Conservation (phyloP, 2,329 filamentous ascomycete genomes). For the Colletotrichum liriopes region DNA sequence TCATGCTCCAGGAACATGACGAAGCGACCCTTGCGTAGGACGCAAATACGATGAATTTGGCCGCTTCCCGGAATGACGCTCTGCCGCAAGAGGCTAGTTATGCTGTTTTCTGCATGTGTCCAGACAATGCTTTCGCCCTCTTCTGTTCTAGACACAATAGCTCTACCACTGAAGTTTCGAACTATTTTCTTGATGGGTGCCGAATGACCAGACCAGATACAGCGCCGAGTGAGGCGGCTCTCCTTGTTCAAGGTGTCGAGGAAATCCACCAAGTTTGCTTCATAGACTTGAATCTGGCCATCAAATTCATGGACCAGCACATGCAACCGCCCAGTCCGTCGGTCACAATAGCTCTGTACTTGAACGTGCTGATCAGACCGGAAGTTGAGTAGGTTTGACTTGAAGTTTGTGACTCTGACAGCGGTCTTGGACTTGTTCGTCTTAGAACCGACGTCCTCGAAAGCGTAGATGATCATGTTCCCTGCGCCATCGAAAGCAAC, state of each 20-base stretch:
- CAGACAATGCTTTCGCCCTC: slow-evolving; percentile 87
- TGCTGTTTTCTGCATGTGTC: slow-evolving; percentile 74
- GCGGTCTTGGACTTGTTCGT: slow-evolving; percentile 76
- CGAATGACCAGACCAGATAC: slow-evolving; percentile 88
- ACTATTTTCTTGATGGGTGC: slow-evolving; percentile 87
- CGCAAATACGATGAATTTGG: slow-evolving; percentile 84
- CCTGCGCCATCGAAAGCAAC: slow-evolving; percentile 88
- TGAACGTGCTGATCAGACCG: slow-evolving; percentile 70
- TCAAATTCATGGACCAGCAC: slow-evolving; percentile 89
- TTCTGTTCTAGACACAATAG: slow-evolving; percentile 85
- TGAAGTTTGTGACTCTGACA: slow-evolving; percentile 89
- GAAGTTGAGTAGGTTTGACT: slow-evolving; percentile 68
- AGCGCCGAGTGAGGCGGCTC: slow-evolving; percentile 72
- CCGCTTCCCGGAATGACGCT: slow-evolving; percentile 78
- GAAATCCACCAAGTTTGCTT: slow-evolving; percentile 82
- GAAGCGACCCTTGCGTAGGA: slow-evolving; percentile 83
- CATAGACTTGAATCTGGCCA: slow-evolving; percentile 86
- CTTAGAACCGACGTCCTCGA: slow-evolving; percentile 87
- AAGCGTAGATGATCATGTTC: slow-evolving; percentile 91
- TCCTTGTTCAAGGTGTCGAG: slow-evolving; percentile 80
- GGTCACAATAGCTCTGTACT: slow-evolving; percentile 81
- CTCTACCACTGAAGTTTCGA: slow-evolving; percentile 84
- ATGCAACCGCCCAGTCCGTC: slow-evolving; percentile 74
- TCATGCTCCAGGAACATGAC: slow-evolving; percentile 84
- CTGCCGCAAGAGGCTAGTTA: slow-evolving; percentile 74